Conservation (phyloP, 176 grass and related monocot genomes). For the Leersia perrieri region DNA sequence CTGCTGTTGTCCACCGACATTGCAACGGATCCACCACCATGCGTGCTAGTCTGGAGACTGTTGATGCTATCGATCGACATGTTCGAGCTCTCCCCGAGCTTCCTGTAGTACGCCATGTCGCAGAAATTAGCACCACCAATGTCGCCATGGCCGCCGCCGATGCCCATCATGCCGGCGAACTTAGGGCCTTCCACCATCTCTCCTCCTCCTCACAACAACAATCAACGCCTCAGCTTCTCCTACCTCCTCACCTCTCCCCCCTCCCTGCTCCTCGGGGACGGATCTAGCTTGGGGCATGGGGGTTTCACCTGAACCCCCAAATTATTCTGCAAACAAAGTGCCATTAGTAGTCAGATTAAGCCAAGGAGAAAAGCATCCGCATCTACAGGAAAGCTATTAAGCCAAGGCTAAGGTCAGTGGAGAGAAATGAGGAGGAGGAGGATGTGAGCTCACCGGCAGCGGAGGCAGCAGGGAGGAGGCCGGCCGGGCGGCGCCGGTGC, state of each 20-base stretch:
- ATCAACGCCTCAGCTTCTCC: neutral
- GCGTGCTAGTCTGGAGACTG: slow-evolving; percentile 45
- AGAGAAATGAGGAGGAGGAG: neutral
- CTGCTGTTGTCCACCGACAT: slow-evolving; percentile 48
- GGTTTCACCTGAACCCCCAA: neutral
- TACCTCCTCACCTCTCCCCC: neutral
- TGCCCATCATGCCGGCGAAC: slow-evolving; percentile 45
- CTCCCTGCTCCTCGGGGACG: neutral
- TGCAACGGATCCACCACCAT: slow-evolving; percentile 41
- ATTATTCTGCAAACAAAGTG: neutral
- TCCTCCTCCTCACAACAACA: neutral
- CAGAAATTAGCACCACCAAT: slow-evolving; percentile 45
- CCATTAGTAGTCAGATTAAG: neutral
- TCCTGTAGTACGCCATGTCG: slow-evolving; percentile 54
- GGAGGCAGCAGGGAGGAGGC: neutral
- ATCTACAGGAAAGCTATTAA: neutral
- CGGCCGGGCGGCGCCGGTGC: no score
- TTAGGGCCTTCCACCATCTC: slow-evolving; percentile 57
- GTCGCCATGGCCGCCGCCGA: slow-evolving; percentile 11
- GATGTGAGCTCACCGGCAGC: neutral
- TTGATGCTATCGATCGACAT: slow-evolving; percentile 54
- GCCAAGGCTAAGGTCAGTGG: neutral
- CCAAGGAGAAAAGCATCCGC: neutral
- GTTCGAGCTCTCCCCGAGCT: slow-evolving; percentile 53
- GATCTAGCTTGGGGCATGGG: neutral